Conservation (phyloP, 805 yeast species). For the Monosporozyma unispora region DNA sequence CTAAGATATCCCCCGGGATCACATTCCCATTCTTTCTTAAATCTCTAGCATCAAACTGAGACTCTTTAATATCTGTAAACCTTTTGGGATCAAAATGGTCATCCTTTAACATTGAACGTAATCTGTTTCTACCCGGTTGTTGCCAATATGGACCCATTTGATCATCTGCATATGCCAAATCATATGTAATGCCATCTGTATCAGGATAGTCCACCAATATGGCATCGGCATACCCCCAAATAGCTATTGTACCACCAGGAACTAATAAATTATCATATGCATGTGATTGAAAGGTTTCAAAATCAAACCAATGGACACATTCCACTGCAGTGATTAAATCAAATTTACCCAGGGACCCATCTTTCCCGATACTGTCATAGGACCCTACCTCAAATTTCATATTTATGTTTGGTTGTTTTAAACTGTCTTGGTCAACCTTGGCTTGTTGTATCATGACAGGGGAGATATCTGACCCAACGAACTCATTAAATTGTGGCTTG, state of each 20-base stretch:
- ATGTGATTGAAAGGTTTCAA: constrained; percentile 42
- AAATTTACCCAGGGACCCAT: constrained; percentile 14
- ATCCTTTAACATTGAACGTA: constrained; percentile 36
- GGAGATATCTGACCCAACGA: constrained; percentile 59
- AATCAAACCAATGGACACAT: constrained; percentile 79
- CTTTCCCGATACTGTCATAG: constrained; percentile 11
- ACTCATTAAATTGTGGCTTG: constrained; percentile 33
- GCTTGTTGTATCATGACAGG: constrained; percentile 47
- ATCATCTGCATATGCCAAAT: constrained; percentile 42
- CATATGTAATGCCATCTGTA: constrained; percentile 45
- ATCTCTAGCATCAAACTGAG: constrained; percentile 18
- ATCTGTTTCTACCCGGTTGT: constrained; percentile 61
- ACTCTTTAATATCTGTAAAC: constrained; percentile 35
- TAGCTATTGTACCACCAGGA: constrained; percentile 57
- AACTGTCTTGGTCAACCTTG: constrained; percentile 13
- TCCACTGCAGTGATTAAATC: constrained; percentile 76
- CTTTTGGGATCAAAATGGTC: constrained; percentile 15
- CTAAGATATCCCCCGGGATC: constrained; percentile 19
- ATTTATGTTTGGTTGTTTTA: constrained; percentile 2
- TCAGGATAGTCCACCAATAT: constrained; percentile 42
- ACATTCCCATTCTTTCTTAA: constrained; percentile 6
- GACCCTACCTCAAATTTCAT: constrained; percentile 26
- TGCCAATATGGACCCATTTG: constrained; percentile 67
- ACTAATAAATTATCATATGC: constrained; percentile 43
- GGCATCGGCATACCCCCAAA: constrained; percentile 77